Evolutionary conservation across 495 filamentous ascomycete genomes (phyloP), one percentile per base, ranked within the genome.

Genomic region (Eremomyces bilateralis): DNA sequence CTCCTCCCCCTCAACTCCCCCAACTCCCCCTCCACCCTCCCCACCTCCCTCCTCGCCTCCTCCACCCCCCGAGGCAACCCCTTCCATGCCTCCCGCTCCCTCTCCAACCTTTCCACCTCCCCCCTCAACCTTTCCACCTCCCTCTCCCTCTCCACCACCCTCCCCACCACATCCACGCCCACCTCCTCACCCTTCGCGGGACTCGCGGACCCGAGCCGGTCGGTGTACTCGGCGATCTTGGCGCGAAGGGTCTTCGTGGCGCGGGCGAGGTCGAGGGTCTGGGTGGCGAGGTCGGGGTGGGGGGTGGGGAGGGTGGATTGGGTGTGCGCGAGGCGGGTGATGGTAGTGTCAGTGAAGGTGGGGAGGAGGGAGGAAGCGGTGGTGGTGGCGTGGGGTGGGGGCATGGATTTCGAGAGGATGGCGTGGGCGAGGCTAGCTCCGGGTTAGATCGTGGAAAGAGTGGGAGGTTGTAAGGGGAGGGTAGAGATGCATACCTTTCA

Each of bases 191-290:
- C 8, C 13, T 8, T 8, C 8, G 8, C 13, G 13, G 24, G 8
- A 27, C 24, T 27, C 8, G 65, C 45, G 15, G 54, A 51, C 15
- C 46, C 41, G 20, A 64, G 51, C 33, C 60, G 58, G 33, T 68
- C 65, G 20, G 59, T 52, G 41, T 73, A 73, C 41, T 73, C 67
- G 17, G 47, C 54, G 3, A 84, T 53, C 37, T 70, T 65, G 11
- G 64, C 49, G n/a, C 54, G 44, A 15, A 76, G 57, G 22, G 56
- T 47, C 42, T 75, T 76, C 28, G 73, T 64, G 32, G 56, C 59
- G 17, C 73, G 64, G 40, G 66, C 65, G 54, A 65, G 69, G 39
- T 76, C 69, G 0, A 64, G 54, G 20, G 73, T 77, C 43, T n/a
- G 32, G 11, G 34, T 20, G n/a, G 36, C 30, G 10, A 51, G 22